A percentile compares a stretch with the other conserved stretches of the same genome.
phyloP scores from a whole-genome alignment of 305 asterid species.

The Solanum hybrid region DNA sequence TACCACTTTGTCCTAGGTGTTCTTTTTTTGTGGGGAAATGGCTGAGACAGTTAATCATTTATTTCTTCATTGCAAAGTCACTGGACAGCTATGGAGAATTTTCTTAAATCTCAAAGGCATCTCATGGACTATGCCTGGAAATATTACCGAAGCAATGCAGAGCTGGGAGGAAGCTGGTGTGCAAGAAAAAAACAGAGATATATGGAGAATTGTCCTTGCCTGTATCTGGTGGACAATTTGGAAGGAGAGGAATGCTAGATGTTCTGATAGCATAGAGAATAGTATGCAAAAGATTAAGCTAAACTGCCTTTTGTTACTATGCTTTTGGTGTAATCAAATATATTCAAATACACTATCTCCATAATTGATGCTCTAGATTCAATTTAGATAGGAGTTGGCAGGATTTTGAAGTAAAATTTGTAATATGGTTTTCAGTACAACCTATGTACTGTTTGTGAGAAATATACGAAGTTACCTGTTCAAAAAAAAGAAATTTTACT shows the following conservation, averaged over 20 bases:
- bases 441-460: background rate
- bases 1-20: background rate
- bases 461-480: background rate
- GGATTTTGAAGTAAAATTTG: background rate
- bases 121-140: background rate
- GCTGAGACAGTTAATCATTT: background rate
- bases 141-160: background rate
- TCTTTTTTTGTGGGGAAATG: background rate
- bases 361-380: background rate
- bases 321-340: background rate
- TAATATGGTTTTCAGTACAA: background rate
- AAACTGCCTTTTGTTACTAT: background rate
- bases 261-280: background rate
- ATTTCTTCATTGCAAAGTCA: background rate
- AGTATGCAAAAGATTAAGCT: background rate
- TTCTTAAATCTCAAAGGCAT: background rate
- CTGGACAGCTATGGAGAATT: background rate
- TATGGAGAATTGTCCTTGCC: background rate
- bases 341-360: background rate
- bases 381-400: background rate
- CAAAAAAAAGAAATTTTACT: background rate
- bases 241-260: background rate
- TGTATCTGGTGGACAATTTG: background rate
- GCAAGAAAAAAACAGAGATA: background rate
- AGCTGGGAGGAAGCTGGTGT: background rate